Percentiles rank a stretch among this genome's conserved stretches.
Conservation (phyloP, 768 basidiomycete species). For the Agrocybe pediades region DNA sequence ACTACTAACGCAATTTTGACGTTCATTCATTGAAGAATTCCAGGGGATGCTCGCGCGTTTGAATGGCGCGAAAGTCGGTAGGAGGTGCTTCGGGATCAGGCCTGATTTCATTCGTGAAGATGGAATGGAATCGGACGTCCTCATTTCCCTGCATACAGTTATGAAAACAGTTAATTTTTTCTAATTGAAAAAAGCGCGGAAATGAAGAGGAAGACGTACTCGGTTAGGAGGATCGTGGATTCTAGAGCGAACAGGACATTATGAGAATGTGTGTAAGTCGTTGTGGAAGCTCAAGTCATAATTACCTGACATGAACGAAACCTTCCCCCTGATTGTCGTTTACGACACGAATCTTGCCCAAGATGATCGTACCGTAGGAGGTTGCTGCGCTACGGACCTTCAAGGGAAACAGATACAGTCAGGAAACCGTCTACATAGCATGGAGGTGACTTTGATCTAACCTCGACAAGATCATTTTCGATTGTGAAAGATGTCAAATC, state of each 20-base stretch:
- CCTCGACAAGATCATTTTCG: slow-evolving; percentile 43
- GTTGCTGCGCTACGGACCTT: slow-evolving; percentile 57
- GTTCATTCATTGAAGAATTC: slow-evolving; percentile 72
- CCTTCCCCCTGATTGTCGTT: slow-evolving; percentile 64
- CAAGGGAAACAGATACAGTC: slow-evolving; percentile 9
- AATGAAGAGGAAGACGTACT: slow-evolving; percentile 36
- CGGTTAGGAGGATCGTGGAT: slow-evolving; percentile 78
- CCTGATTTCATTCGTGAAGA: slow-evolving; percentile 64
- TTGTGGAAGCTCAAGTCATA: slow-evolving; percentile 19
- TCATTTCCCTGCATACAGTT: slow-evolving; percentile 50
- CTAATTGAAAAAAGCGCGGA: neutral
- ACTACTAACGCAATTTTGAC: too few species aligned
- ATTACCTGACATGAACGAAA: slow-evolving; percentile 69
- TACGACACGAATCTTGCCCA: slow-evolving; percentile 78
- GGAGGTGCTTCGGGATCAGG: slow-evolving; percentile 48
- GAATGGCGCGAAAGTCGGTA: slow-evolving; percentile 65
- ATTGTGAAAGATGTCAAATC: slow-evolving; percentile 55
- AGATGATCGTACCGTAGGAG: slow-evolving; percentile 68
- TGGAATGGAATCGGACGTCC: slow-evolving; percentile 71
- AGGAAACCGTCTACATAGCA: slow-evolving; percentile 26
- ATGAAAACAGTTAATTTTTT: slow-evolving; percentile 1
- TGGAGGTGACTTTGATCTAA: slow-evolving; percentile 20
- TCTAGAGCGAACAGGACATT: slow-evolving; percentile 38
- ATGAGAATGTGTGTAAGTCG: too few species aligned
- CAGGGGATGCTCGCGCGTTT: slow-evolving; percentile 56